Conservation (phyloP, 441 rosid genomes). For the Cnidoscolus chayamansa region DNA sequence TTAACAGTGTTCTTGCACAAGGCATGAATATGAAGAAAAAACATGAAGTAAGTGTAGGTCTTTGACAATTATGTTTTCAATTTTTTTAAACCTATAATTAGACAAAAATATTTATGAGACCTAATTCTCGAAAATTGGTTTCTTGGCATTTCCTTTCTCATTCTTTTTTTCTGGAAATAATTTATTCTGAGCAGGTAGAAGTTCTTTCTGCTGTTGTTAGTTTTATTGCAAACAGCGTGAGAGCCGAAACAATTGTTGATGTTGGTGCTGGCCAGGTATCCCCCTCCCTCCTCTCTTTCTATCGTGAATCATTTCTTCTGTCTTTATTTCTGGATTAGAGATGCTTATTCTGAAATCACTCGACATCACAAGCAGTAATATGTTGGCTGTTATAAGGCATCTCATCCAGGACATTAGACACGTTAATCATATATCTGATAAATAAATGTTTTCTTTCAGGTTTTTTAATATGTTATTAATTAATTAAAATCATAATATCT, state of each 20-base stretch:
- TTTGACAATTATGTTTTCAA: not conserved
- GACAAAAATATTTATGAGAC: not conserved
- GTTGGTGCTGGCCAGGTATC: conserved; percentile 94
- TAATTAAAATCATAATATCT: not conserved
- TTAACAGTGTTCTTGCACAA: conserved; percentile 65
- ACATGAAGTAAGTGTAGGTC: conserved; percentile 73
- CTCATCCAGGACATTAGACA: not conserved
- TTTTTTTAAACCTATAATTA: not conserved
- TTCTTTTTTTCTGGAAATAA: not conserved
- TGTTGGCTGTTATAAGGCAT: not conserved
- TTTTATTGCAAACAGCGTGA: conserved; percentile 48
- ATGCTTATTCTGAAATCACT: conserved; percentile 7
- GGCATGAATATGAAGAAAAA: conserved; percentile 89
- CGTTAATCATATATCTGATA: not conserved
- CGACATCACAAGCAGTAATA: not conserved
- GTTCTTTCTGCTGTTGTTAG: conserved; percentile 73
- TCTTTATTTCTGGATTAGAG: conserved; percentile 4
- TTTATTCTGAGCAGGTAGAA: conserved; percentile 57
- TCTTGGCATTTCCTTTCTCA: not conserved
- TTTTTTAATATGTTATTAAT: not conserved
- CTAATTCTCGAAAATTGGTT: not conserved
- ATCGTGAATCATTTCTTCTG: not conserved
- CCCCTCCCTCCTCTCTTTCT: conserved; percentile 3
- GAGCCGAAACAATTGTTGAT: conserved; percentile 62
- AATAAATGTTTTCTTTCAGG: not conserved